Base-by-base conservation (phyloP, 176 grass and related monocot species). In the Tillandsia fasciculata region DNA sequence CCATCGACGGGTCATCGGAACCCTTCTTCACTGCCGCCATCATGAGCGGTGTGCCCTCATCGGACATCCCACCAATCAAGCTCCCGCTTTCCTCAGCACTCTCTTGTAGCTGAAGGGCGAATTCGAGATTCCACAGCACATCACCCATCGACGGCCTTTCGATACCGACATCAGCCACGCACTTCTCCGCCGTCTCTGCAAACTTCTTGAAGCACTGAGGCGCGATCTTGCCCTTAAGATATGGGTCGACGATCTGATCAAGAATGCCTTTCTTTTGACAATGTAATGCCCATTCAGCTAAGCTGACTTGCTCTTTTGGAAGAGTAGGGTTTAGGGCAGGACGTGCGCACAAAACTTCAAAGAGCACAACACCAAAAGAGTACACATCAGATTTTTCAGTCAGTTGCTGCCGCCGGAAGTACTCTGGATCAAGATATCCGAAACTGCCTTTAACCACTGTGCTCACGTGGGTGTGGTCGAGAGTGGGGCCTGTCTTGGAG, bases 321-420 rank as follows among this genome's bases (percentile, higher is more conserved):
- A 91, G 82, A 0, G 49, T 51, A 2, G 51, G 20, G 28, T 26
- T 85, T 18, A 88, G 65, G 7, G 73, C 83, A 3, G 77, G 81
- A 17, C 90, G 81, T 3, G 90, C 83, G 2, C 80, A 93, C 20
- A 93, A 73, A 8, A 89, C 80, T 53, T 89, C 90, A 20, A 89
- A 89, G 33, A 94, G 56, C 63, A 94, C 86, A 1, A 94, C 90
- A 0, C 90, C 90, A 2, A 94, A 94, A 8, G 90, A 94, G 75
- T 89, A 94, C 0, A 94, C 90, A 50, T 94, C 90, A 9, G 86
- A 94, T 66, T 94, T 94, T 51, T 89, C 78, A 0, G 90, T 89
- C n/a, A 94, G 75, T 70, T 82, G 83, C 22, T 87, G 80, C 33
- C 75, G 65, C 8, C 80, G 76, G 57, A 82, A 94, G 78, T 94